phyloP scores from a whole-genome alignment of 2,329 filamentous ascomycete genomes.

The Colletotrichum tanaceti region DNA sequence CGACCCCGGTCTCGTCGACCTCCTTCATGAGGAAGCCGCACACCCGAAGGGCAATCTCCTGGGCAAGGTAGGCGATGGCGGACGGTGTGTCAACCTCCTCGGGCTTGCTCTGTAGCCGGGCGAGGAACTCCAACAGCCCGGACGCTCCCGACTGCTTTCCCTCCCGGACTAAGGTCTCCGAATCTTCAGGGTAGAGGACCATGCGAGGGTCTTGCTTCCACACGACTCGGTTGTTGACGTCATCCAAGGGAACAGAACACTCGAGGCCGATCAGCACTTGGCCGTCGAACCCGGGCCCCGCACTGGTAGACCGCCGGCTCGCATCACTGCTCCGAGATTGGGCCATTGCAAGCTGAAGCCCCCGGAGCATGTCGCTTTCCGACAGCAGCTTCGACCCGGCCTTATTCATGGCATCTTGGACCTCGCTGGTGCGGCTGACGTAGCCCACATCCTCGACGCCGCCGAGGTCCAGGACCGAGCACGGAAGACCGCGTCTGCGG shows the following conservation, averaged over 20 bases:
- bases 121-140: conserved; percentile 5
- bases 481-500: conserved; percentile 49
- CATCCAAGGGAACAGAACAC: conserved; percentile 1
- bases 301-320: too few species aligned
- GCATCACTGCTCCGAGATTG: too few species aligned
- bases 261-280: conserved; percentile 10
- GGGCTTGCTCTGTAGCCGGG: neutral
- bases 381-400: conserved; percentile 9
- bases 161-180: too few species aligned
- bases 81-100: conserved; percentile 3
- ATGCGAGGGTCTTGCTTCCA: conserved; percentile 29
- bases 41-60: conserved; percentile 6
- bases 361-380: neutral
- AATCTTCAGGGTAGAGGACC: neutral
- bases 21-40: conserved; percentile 23
- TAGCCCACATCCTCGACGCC: conserved; percentile 53
- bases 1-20: conserved; percentile 5
- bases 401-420: conserved; percentile 39
- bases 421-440: conserved; percentile 49
- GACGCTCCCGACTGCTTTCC: neutral
- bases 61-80: neutral
- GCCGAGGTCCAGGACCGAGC: conserved; percentile 54
- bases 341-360: too few species aligned
- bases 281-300: neutral
- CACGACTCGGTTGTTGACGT: conserved; percentile 1